Conservation (phyloP, 495 filamentous ascomycete species). For the Chaetomium cochliodes region DNA sequence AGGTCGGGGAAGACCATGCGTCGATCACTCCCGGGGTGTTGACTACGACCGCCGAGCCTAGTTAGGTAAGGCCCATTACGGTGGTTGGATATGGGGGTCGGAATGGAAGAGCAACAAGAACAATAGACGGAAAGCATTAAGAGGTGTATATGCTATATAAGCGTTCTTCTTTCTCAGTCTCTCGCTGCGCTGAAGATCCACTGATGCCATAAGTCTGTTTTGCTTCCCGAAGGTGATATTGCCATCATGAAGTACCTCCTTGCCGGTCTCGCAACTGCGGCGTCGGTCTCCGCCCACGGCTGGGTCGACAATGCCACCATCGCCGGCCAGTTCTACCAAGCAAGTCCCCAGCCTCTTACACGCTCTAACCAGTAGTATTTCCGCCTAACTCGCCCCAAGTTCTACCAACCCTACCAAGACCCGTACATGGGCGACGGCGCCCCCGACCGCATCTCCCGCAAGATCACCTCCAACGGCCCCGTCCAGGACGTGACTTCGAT, state of each 20-base stretch:
- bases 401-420: conserved; percentile 46
- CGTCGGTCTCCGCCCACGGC: conserved; percentile 58
- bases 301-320: conserved; percentile 52
- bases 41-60: too few species aligned
- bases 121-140: too few species aligned
- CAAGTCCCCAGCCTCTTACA: not conserved
- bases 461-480: conserved; percentile 46
- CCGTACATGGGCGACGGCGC: conserved; percentile 40
- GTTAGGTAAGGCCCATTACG: too few species aligned
- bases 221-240: too few species aligned
- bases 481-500: conserved; percentile 46
- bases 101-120: too few species aligned
- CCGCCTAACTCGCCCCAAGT: not conserved
- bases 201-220: too few species aligned
- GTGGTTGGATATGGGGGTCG: too few species aligned
- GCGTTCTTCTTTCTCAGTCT: too few species aligned
- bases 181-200: too few species aligned
- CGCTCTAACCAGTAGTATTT: too few species aligned
- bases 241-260: conserved; percentile 31
- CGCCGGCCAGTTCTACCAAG: conserved; percentile 35
- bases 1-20: not conserved
- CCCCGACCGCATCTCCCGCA: conserved; percentile 44
- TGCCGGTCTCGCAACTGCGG: conserved; percentile 42
- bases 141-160: too few species aligned
- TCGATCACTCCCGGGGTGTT: too few species aligned